Percentiles rank a stretch among this genome's conserved stretches.
Evolutionary conservation across 257 asterid genomes (phyloP).

Genomic region (Rehmannia glutinosa): DNA sequence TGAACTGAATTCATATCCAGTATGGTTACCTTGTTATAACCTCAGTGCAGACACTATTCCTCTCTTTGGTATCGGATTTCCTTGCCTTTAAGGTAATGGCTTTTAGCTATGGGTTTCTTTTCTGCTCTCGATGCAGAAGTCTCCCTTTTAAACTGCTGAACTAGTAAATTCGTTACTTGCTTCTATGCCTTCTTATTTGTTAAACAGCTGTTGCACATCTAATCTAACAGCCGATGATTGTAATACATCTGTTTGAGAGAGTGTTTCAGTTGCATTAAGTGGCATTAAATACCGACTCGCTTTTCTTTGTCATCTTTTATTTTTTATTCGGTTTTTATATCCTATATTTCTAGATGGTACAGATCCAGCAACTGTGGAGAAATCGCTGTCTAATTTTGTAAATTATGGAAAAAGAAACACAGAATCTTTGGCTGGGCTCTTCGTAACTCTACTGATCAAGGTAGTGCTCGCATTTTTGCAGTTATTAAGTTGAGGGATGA

Average conservation of each 20-base stretch:
- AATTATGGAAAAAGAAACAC: constrained; percentile 59
- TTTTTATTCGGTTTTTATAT: constrained; percentile 17
- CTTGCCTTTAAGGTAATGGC: not conserved
- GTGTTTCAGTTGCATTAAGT: not conserved
- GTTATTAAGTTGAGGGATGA: constrained; percentile 1
- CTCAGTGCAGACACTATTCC: not conserved
- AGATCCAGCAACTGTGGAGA: constrained; percentile 59
- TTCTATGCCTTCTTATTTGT: not conserved
- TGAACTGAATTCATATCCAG: constrained; percentile 3
- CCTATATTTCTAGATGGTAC: constrained; percentile 56
- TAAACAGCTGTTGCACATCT: not conserved
- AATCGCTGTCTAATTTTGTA: constrained; percentile 42
- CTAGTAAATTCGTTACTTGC: not conserved
- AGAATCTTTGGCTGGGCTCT: constrained; percentile 83
- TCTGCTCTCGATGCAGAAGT: not conserved
- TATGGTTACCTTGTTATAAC: not conserved
- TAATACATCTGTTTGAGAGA: not conserved
- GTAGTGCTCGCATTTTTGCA: constrained; percentile 26
- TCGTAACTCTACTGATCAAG: constrained; percentile 74
- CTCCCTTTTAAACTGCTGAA: not conserved
- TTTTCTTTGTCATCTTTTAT: constrained; percentile 6
- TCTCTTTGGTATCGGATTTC: not conserved
- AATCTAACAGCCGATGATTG: not conserved
- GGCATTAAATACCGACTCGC: not conserved
- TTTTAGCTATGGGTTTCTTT: not conserved